Evolutionary conservation across 306 rosid species (phyloP).

Genomic region (Sechiopsis laciniata): DNA sequence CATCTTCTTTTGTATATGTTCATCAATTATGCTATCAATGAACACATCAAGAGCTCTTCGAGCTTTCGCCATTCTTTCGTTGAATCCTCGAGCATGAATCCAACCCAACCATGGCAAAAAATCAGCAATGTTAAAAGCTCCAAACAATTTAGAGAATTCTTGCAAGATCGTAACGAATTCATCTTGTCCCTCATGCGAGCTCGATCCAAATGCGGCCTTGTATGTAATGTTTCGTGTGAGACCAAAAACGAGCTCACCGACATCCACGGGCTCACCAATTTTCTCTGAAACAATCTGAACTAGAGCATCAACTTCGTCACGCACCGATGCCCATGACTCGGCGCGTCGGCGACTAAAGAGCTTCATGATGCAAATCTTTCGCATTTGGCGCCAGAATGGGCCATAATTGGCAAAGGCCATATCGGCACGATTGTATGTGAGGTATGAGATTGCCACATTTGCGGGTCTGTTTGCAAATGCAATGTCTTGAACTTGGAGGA

Average conservation of each 20-base stretch:
- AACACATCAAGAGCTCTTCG: conserved; percentile 23
- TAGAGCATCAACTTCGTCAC: conserved; percentile 25
- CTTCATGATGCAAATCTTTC: conserved; percentile 30
- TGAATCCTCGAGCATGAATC: conserved; percentile 26
- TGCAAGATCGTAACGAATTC: conserved; percentile 30
- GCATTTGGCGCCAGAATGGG: conserved; percentile 33
- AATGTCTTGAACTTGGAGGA: conserved; percentile 32
- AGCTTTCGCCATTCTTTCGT: conserved; percentile 27
- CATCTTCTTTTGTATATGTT: conserved; percentile 25
- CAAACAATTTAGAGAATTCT: conserved; percentile 32
- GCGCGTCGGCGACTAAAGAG: conserved; percentile 27
- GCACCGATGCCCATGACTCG: conserved; percentile 30
- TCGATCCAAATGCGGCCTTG: conserved; percentile 32
- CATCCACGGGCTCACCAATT: conserved; percentile 15
- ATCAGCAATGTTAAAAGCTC: conserved; percentile 33
- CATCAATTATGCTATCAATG: conserved; percentile 30
- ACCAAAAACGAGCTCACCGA: conserved; percentile 26
- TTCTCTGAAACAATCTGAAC: not conserved
- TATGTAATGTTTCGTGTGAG: conserved; percentile 29
- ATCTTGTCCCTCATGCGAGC: conserved; percentile 27
- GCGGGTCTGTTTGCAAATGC: conserved; percentile 25
- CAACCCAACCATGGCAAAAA: conserved; percentile 33
- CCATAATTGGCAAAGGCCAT: conserved; percentile 38
- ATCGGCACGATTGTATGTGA: conserved; percentile 27
- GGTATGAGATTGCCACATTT: conserved; percentile 22